Conservation (phyloP, 1,139 yeast genomes). For the Debaryomyces sp. region DNA sequence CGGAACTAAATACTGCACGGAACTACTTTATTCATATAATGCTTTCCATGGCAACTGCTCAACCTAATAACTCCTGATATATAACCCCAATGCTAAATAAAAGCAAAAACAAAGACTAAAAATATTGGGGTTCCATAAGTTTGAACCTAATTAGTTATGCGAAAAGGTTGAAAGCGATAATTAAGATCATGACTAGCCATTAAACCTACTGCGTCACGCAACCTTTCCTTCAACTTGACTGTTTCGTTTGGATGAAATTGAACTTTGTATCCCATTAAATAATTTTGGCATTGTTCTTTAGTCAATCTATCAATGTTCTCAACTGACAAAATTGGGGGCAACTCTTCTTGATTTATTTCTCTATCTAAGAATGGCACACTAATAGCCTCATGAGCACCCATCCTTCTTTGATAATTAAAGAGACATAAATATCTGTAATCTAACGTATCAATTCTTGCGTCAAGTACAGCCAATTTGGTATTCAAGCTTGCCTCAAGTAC, state of each 20-base stretch:
- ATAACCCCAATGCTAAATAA: too few relatives aligned
- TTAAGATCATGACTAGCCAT: not conserved
- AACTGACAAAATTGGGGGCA: slow-evolving; percentile 13
- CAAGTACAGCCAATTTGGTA: not conserved
- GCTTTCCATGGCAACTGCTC: too few relatives aligned
- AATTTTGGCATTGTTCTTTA: not conserved
- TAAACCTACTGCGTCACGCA: slow-evolving; percentile 3
- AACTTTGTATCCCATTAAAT: slow-evolving; percentile 2
- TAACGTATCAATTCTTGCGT: not conserved
- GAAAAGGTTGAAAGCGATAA: not conserved
- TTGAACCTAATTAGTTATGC: not conserved
- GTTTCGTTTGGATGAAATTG: slow-evolving; percentile 1
- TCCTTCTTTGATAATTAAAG: not conserved
- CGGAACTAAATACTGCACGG: too few relatives aligned
- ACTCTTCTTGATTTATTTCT: slow-evolving; percentile 12
- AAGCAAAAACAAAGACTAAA: too few relatives aligned
- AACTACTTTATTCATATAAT: too few relatives aligned
- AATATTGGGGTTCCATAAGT: too few relatives aligned
- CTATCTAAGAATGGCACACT: slow-evolving; percentile 3
- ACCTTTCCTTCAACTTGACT: not conserved
- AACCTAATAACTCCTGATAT: too few relatives aligned
- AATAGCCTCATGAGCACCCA: not conserved
- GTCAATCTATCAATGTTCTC: slow-evolving; percentile 3
- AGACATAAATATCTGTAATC: not conserved
- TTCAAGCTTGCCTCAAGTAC: too few relatives aligned